A percentile compares a stretch with the other conserved stretches of the same genome.
Evolutionary conservation across 495 filamentous ascomycete genomes (phyloP).

Genomic region (Talaromyces nanjingensis): DNA sequence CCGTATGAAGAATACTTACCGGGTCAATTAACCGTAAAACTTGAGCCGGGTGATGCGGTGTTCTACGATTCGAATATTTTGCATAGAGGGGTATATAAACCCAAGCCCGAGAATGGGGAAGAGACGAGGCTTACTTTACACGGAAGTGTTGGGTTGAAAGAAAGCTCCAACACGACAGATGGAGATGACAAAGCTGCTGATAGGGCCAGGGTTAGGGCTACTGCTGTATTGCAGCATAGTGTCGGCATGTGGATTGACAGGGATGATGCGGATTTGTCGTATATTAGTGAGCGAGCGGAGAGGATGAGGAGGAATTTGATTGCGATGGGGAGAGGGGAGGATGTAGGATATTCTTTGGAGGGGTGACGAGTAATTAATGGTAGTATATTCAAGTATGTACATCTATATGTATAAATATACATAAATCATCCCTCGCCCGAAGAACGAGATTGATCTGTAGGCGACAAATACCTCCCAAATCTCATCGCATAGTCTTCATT

Average conservation of each 20-base stretch:
- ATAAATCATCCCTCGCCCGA: neutral
- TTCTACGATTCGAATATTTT: constrained; percentile 89
- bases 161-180: constrained; percentile 7
- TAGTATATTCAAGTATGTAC: neutral
- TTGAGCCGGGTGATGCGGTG: constrained; percentile 66
- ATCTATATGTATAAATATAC: neutral
- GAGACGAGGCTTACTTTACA: constrained; percentile 71
- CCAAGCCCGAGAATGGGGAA: constrained; percentile 26
- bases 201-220: constrained; percentile 44
- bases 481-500: neutral
- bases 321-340: constrained; percentile 52
- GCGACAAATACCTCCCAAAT: neutral
- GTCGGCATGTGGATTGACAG: constrained; percentile 65
- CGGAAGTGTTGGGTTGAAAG: constrained; percentile 66
- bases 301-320: constrained; percentile 48
- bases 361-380: neutral
- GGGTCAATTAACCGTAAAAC: constrained; percentile 52
- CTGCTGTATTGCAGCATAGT: constrained; percentile 82
- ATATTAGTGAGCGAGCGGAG: constrained; percentile 46
- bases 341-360: constrained; percentile 42
- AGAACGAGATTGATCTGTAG: neutral
- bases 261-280: constrained; percentile 40
- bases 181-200: neutral
- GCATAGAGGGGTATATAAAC: constrained; percentile 66
- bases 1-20: constrained; percentile 52